Conservation (phyloP, 176 grass and related monocot species). For the Aegilops tauschii region DNA sequence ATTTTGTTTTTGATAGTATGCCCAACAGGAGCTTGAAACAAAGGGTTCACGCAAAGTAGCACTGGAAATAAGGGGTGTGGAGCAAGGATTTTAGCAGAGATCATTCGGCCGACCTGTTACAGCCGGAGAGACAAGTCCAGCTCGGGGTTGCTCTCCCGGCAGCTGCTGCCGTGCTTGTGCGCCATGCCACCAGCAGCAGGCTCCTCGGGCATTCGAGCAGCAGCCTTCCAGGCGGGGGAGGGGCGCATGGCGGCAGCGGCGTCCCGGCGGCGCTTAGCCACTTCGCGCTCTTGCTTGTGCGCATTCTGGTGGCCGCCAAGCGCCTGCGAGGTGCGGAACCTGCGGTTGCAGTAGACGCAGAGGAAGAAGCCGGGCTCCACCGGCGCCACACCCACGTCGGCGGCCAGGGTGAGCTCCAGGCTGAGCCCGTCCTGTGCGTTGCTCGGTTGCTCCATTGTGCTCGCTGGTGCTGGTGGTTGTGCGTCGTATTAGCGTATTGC, state of each 20-base stretch:
- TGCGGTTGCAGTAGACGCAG: conserved; percentile 80
- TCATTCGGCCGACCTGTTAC: not conserved
- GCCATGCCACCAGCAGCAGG: not conserved
- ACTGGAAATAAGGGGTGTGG: no score
- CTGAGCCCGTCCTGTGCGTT: not conserved
- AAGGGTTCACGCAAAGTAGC: no score
- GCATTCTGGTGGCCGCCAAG: conserved; percentile 96
- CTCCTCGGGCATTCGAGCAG: not conserved
- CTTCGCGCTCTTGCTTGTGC: conserved; percentile 86
- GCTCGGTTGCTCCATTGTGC: no score
- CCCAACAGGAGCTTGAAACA: no score
- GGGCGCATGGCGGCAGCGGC: not conserved
- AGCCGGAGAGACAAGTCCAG: conserved; percentile 46
- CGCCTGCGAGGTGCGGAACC: conserved; percentile 84
- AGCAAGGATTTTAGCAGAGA: no score
- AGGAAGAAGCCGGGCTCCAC: conserved; percentile 61
- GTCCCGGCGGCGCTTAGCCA: conserved; percentile 51
- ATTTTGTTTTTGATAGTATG: no score
- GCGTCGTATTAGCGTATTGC: no score
- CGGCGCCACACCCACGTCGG: not conserved
- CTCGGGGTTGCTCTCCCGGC: not conserved
- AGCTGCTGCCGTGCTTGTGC: not conserved
- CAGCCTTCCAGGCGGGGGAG: not conserved
- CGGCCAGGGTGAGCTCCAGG: conserved; percentile 49
- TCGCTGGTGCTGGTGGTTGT: no score